Percentiles rank a stretch among this genome's conserved stretches.
Evolutionary conservation across 768 basidiomycete genomes (phyloP).

Genomic region (Pleurotus djamor): DNA sequence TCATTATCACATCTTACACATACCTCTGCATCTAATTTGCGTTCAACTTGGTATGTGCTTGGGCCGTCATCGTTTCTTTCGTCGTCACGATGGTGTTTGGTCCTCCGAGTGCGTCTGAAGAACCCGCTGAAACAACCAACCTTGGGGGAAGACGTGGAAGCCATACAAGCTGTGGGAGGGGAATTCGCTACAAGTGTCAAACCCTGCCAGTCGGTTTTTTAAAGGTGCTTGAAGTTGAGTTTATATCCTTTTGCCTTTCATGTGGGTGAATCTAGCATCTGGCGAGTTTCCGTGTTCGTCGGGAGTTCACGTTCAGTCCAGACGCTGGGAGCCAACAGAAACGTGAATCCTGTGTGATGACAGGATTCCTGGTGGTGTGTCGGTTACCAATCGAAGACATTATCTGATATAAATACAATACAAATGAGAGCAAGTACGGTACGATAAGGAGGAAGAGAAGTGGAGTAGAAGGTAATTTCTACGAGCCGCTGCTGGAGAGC

Average conservation of each 20-base stretch:
- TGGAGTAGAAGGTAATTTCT: not conserved
- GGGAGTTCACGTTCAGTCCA: not conserved
- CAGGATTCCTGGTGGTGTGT: not conserved
- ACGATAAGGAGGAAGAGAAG: not conserved
- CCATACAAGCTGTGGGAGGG: slow-evolving; percentile 6
- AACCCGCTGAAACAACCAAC: slow-evolving; percentile 34
- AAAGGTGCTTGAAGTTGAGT: not conserved
- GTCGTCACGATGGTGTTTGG: not conserved
- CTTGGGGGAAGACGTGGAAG: slow-evolving; percentile 12
- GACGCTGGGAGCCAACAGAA: not conserved
- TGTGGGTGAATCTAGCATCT: slow-evolving; percentile 2
- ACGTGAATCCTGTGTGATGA: not conserved
- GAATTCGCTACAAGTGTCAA: not conserved
- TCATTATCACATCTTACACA: not conserved
- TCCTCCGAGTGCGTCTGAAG: slow-evolving; percentile 17
- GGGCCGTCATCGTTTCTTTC: slow-evolving; percentile 6
- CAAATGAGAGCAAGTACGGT: not conserved
- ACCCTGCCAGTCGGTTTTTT: too few species aligned
- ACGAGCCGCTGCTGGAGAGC: not conserved
- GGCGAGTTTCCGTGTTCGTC: slow-evolving; percentile 5
- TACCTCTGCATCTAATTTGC: slow-evolving; percentile 9
- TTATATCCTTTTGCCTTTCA: slow-evolving; percentile 1
- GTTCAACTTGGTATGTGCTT: slow-evolving; percentile 4
- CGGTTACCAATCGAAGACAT: too few species aligned
- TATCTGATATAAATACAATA: too few species aligned